Evolutionary conservation across 2,329 filamentous ascomycete species (phyloP).

Genomic region (Nigrospora osmanthi): DNA sequence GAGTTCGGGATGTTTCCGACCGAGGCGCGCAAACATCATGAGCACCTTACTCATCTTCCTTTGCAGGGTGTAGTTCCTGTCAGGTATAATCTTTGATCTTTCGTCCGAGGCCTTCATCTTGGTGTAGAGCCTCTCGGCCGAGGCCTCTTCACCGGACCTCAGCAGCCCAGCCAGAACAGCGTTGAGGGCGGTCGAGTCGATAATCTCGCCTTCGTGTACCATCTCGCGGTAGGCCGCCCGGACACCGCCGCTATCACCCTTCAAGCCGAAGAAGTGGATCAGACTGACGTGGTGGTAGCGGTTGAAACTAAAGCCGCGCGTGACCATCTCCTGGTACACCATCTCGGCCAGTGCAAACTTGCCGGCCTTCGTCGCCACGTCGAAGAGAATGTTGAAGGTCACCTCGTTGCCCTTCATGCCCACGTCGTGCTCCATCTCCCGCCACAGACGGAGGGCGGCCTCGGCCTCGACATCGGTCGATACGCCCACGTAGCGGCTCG

Average conservation of each 20-base stretch:
- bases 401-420: slow-evolving; percentile 59
- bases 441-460: slow-evolving; percentile 71
- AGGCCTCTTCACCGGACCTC: slow-evolving; percentile 63
- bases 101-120: slow-evolving; percentile 67
- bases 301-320: slow-evolving; percentile 59
- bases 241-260: slow-evolving; percentile 64
- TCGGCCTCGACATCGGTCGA: slow-evolving; percentile 54
- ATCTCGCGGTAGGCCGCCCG: slow-evolving; percentile 73
- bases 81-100: slow-evolving; percentile 28
- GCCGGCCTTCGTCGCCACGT: slow-evolving; percentile 76
- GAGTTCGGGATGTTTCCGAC: slow-evolving; percentile 48
- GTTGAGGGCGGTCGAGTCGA: slow-evolving; percentile 83
- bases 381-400: slow-evolving; percentile 92
- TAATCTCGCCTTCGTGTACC: slow-evolving; percentile 76
- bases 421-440: slow-evolving; percentile 75
- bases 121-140: slow-evolving; percentile 74
- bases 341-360: slow-evolving; percentile 80
- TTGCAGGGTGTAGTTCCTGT: slow-evolving; percentile 36
- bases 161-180: slow-evolving; percentile 76
- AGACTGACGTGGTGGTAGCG: slow-evolving; percentile 75
- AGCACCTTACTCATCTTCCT: slow-evolving; percentile 46
- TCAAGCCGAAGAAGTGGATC: slow-evolving; percentile 77
- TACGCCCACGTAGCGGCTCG: slow-evolving; percentile 59
- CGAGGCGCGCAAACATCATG: slow-evolving; percentile 49
- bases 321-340: slow-evolving; percentile 73